These are phyloP conservation scores for Papiliotrema flavescens DNA, from an alignment of 1,284 basidiomycete genomes.

Conservation along the genomic window DNA sequence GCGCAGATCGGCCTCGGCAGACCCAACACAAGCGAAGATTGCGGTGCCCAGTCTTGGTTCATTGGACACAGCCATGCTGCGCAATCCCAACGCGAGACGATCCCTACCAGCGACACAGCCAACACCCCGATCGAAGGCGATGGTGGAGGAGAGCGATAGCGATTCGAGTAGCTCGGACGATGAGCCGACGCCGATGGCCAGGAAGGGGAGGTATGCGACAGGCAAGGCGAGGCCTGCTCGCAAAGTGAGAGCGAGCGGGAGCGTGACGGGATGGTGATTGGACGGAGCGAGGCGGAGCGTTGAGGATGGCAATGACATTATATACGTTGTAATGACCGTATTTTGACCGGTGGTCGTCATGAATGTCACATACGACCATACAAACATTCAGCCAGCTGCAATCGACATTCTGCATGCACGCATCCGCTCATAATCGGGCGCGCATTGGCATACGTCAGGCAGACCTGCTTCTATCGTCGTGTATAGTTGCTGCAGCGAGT, in stretches of 20 bases:
- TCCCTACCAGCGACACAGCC: background rate
- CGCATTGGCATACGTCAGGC: too few relatives aligned
- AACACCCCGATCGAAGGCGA: background rate
- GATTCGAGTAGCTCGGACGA: constrained; percentile 3
- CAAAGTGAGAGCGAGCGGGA: constrained; percentile 1
- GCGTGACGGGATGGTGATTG: constrained; percentile 1
- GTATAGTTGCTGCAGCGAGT: too few relatives aligned
- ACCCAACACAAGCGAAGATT: background rate
- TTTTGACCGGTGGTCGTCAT: too few relatives aligned
- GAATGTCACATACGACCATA: too few relatives aligned
- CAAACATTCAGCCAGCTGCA: too few relatives aligned
- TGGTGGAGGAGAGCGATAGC: background rate
- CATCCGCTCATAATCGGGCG: too few relatives aligned
- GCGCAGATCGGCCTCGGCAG: background rate
- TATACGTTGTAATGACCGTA: too few relatives aligned
- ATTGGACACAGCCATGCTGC: constrained; percentile 2
- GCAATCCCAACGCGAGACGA: background rate
- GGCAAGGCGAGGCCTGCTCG: background rate
- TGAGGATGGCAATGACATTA: too few relatives aligned
- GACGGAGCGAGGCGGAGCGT: too few relatives aligned
- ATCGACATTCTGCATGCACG: too few relatives aligned
- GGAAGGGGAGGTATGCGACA: constrained; percentile 3
- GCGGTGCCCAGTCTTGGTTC: background rate
- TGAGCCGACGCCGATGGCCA: background rate
- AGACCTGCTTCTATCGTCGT: too few relatives aligned